Evolutionary conservation across 1,284 basidiomycete genomes (phyloP), one percentile per base, ranked within the genome.

Genomic region (Leccinum cinnamomeum): DNA sequence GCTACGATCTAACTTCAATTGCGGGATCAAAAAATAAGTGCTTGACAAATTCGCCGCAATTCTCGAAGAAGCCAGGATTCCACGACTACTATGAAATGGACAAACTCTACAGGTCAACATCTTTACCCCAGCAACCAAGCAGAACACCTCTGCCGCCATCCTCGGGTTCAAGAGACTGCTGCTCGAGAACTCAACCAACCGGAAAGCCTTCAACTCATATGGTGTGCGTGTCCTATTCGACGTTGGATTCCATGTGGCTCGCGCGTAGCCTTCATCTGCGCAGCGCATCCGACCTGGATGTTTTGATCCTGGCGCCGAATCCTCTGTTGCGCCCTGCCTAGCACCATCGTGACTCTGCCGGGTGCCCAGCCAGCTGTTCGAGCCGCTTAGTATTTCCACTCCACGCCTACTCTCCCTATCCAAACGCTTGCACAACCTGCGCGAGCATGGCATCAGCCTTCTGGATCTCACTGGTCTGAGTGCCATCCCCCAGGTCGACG

Each of bases 131-230:
- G 77, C 83, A 53, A 89, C 89, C 48, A 97, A 95, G 82, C 84
- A 84, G 63, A 82, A 89, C 3, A 75, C 97, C 14, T 86, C 90
- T 65, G 89, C 92, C 8, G 28, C 28, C 28, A 90, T 99, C 66
- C 84, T 99, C 62, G 83, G 88, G 68, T 97, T 99, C 69, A 88
- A 95, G 76, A 85, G 93, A 60, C 79, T 99, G 54, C 80, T 99
- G 59, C 81, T 99, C 71, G 97, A 99, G 79, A 98, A 98, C 77
- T 97, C 96, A 63, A 99, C 97, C 55, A 99, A 97, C 75, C 84
- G 97, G 72, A 99, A 98, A 82, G 91, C 96, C 64, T 99, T 93
- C 79, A 90, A 88, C 64, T 98, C 95, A 3, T 99, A 98, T 76
- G 97, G 99, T 76, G 96, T 97, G 77, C 78, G 94, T 79, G 23